Evolutionary conservation across 1,139 yeast genomes (phyloP).

Genomic region (Geotrichum fermentans): DNA sequence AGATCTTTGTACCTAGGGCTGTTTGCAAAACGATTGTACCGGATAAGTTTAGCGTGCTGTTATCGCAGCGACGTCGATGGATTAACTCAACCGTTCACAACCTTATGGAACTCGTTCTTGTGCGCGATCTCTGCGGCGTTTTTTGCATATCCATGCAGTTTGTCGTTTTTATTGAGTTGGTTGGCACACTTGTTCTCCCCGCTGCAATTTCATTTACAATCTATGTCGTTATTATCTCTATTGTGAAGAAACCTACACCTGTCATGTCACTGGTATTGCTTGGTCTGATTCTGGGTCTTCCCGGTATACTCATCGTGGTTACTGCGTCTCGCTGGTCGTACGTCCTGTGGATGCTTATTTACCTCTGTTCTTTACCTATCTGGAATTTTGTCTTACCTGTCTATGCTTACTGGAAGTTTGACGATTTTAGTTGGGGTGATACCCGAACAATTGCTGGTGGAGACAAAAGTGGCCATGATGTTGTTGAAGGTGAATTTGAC

Average conservation of each 20-base stretch:
- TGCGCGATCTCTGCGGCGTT: conserved; percentile 36
- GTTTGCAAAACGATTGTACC: conserved; percentile 37
- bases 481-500: conserved; percentile 75
- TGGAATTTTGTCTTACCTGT: conserved; percentile 87
- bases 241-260: conserved; percentile 75
- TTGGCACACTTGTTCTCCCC: conserved; percentile 61
- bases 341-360: conserved; percentile 70
- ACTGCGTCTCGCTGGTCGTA: conserved; percentile 72
- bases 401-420: conserved; percentile 89
- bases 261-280: conserved; percentile 67
- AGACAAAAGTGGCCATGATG: conserved; percentile 54
- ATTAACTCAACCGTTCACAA: conserved; percentile 39
- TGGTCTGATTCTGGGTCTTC: conserved; percentile 75
- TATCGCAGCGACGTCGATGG: conserved; percentile 40
- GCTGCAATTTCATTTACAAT: conserved; percentile 79
- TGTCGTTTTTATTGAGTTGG: conserved; percentile 35
- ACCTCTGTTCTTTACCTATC: conserved; percentile 72
- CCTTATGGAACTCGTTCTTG: conserved; percentile 34
- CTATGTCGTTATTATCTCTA: conserved; percentile 68
- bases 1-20: conserved; percentile 35
- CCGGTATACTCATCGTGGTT: conserved; percentile 70
- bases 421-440: conserved; percentile 94
- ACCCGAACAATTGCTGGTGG: conserved; percentile 72
- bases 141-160: conserved; percentile 39
- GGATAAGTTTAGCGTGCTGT: conserved; percentile 30